These are phyloP conservation scores for Fusarium floridanum DNA, from an alignment of 2,329 filamentous ascomycete species.

Conservation along the genomic window DNA sequence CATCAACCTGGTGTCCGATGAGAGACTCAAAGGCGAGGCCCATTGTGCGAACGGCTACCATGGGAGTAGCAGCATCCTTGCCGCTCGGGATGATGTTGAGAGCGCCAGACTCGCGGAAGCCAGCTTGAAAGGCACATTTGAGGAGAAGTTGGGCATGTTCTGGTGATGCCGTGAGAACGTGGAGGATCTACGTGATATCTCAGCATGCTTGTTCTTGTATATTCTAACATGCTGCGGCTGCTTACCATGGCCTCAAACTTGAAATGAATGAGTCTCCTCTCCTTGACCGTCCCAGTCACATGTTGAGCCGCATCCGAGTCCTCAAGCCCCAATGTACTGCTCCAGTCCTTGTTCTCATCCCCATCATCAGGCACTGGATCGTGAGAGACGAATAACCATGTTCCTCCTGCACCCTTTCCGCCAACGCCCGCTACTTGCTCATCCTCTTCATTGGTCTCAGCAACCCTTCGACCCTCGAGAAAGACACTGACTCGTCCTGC, in stretches of 20 bases:
- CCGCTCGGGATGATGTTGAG: slow-evolving; percentile 68
- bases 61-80: slow-evolving; percentile 65
- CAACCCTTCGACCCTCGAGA: slow-evolving; percentile 76
- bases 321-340: slow-evolving; percentile 45
- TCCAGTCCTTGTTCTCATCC: slow-evolving; percentile 49
- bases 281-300: slow-evolving; percentile 39
- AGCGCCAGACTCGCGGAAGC: slow-evolving; percentile 91
- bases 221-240: slow-evolving; percentile 45
- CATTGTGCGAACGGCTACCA: slow-evolving; percentile 88
- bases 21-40: slow-evolving; percentile 86
- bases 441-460: slow-evolving; percentile 34
- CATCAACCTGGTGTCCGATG: slow-evolving; percentile 69
- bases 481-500: slow-evolving; percentile 90
- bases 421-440: slow-evolving; percentile 71
- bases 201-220: slow-evolving; percentile 36
- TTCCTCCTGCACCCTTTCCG: slow-evolving; percentile 86
- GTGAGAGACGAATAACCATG: slow-evolving; percentile 92
- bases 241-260: slow-evolving; percentile 96
- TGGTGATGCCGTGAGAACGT: slow-evolving; percentile 83
- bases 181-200: slow-evolving; percentile 77
- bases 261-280: slow-evolving; percentile 76
- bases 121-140: slow-evolving; percentile 80
- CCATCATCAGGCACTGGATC: slow-evolving; percentile 67
- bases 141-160: slow-evolving; percentile 81
- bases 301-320: slow-evolving; percentile 44